phyloP scores from a whole-genome alignment of 1,284 basidiomycete species.

The Apiotrichum porosum region DNA sequence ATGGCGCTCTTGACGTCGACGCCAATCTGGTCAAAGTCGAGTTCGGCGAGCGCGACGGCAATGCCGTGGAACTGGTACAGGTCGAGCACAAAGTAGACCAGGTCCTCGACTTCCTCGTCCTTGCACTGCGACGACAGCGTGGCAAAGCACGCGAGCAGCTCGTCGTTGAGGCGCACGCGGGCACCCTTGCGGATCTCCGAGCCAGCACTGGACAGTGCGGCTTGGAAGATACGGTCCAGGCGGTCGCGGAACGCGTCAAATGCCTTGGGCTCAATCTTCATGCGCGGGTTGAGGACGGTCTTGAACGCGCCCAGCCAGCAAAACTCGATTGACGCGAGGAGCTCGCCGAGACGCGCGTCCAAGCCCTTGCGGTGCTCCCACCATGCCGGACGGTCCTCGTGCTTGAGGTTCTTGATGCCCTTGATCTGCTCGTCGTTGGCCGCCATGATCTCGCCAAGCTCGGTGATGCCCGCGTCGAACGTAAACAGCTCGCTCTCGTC shows the following conservation, averaged over 20 bases:
- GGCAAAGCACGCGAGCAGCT: constrained; percentile 78
- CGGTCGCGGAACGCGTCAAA: constrained; percentile 59
- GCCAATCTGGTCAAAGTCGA: constrained; percentile 73
- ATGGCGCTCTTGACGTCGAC: constrained; percentile 53
- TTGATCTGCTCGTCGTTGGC: constrained; percentile 54
- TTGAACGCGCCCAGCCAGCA: constrained; percentile 98
- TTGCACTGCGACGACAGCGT: constrained; percentile 71
- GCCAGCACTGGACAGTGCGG: constrained; percentile 58
- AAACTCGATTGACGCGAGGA: constrained; percentile 83
- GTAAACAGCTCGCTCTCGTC: constrained; percentile 69
- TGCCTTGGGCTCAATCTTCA: constrained; percentile 52
- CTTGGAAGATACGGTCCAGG: constrained; percentile 69
- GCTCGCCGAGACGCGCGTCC: constrained; percentile 67
- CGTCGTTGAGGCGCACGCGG: constrained; percentile 59
- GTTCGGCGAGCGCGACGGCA: constrained; percentile 81
- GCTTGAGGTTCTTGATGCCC: constrained; percentile 48
- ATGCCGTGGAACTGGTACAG: constrained; percentile 89
- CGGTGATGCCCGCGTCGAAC: constrained; percentile 66
- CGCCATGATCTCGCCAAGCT: constrained; percentile 72
- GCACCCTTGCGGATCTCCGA: constrained; percentile 39
- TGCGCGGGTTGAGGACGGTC: constrained; percentile 65
- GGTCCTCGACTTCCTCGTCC: constrained; percentile 92
- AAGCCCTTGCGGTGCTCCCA: constrained; percentile 75
- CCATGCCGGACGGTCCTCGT: constrained; percentile 54
- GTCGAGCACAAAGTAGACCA: constrained; percentile 90